Percentiles rank a stretch among this genome's conserved stretches.
These are phyloP conservation scores for Gloeophyllum trabeum DNA, from an alignment of 768 basidiomycete genomes.

Conservation along the genomic window DNA sequence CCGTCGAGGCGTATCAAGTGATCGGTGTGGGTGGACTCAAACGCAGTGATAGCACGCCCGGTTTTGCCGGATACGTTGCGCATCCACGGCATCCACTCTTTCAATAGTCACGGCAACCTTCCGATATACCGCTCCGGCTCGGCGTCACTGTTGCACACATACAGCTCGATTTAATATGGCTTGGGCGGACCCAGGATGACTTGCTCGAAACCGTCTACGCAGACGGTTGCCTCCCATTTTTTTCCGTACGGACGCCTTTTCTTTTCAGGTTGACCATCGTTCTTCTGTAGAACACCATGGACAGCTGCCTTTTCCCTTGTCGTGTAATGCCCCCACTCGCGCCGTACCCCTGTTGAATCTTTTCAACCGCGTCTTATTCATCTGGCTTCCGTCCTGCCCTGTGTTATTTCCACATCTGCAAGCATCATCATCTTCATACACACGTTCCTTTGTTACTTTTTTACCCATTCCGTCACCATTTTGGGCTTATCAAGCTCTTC, in stretches of 20 bases:
- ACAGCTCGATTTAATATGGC: too few relatives aligned
- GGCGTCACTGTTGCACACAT: too few relatives aligned
- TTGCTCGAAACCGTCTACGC: too few relatives aligned
- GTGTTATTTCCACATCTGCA: not conserved
- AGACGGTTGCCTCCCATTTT: conserved; percentile 28
- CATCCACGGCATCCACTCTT: not conserved
- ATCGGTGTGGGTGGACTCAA: not conserved
- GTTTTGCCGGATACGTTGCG: not conserved
- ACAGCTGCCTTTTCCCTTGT: conserved; percentile 11
- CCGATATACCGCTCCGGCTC: conserved; percentile 7
- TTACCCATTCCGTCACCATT: conserved; percentile 10
- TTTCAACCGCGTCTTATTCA: not conserved
- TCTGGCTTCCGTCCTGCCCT: not conserved
- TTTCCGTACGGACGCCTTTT: conserved; percentile 68
- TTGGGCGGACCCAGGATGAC: too few relatives aligned
- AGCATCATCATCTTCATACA: not conserved
- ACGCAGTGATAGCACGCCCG: conserved; percentile 3
- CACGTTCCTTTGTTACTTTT: conserved; percentile 4
- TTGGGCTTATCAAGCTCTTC: conserved; percentile 20
- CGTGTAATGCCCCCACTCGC: conserved; percentile 13
- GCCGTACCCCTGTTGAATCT: conserved; percentile 3
- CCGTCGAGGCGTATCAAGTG: not conserved
- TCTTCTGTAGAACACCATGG: conserved; percentile 7
- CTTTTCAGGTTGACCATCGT: conserved; percentile 34
- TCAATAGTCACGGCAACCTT: not conserved